Conservation (phyloP, 2,329 filamentous ascomycete species). For the Delphinella strobiligena region DNA sequence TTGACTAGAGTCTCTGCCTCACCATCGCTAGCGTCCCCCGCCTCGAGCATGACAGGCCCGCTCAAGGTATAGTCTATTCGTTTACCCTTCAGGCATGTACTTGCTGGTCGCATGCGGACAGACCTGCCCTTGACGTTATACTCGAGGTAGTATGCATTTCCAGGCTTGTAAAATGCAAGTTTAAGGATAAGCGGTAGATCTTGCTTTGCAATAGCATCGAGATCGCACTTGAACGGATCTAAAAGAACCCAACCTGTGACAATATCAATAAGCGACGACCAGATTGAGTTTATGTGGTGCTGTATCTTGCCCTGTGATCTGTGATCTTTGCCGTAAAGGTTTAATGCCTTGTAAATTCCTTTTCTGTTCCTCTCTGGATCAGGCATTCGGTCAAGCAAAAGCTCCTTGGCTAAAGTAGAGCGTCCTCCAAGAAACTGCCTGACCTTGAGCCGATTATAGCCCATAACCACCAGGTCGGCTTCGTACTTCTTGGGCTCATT, state of each 20-base stretch:
- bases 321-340: too few species aligned
- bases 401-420: too few species aligned
- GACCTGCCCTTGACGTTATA: background rate
- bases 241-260: conserved; percentile 5
- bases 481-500: too few species aligned
- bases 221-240: conserved; percentile 3
- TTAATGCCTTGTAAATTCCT: too few species aligned
- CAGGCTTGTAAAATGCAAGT: conserved; percentile 4
- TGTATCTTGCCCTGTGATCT: background rate
- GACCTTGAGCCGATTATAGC: too few species aligned
- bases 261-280: background rate
- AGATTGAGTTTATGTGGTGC: too few species aligned
- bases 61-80: conserved; percentile 5
- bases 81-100: conserved; percentile 1
- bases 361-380: too few species aligned
- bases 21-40: conserved; percentile 2
- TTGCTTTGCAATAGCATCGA: background rate
- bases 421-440: too few species aligned
- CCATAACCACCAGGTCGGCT: too few species aligned
- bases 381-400: too few species aligned
- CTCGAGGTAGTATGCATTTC: conserved; percentile 2
- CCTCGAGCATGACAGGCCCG: background rate
- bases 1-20: too few species aligned
- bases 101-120: conserved; percentile 5
- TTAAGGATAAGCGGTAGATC: background rate